Conservation (phyloP, 2,329 filamentous ascomycete genomes). For the Aspergillus hiratsukae region DNA sequence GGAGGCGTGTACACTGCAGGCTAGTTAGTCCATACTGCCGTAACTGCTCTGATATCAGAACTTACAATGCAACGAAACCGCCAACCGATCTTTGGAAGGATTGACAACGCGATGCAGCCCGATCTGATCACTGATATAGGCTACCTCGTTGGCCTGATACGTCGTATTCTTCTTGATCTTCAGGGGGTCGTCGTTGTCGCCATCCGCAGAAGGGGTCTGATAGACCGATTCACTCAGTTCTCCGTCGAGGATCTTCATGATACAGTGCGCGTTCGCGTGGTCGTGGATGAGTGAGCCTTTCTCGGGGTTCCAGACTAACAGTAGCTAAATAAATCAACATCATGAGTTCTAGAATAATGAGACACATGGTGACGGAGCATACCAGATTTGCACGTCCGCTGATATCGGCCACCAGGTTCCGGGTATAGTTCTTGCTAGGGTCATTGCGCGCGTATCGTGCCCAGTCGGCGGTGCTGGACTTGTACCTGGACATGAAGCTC, state of each 20-base stretch:
- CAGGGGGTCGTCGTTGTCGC: constrained; percentile 14
- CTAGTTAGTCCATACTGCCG: neutral
- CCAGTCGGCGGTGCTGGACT: constrained; percentile 26
- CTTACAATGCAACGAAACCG: constrained; percentile 31
- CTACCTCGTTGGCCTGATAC: constrained; percentile 25
- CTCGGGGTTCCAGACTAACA: constrained; percentile 33
- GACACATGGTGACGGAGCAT: neutral
- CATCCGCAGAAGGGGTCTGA: constrained; percentile 11
- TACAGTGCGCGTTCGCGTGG: constrained; percentile 34
- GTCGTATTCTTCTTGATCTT: constrained; percentile 21
- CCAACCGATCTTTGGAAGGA: constrained; percentile 21
- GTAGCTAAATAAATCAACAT: constrained; percentile 16
- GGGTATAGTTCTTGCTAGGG: constrained; percentile 30
- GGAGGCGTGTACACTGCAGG: constrained; percentile 28
- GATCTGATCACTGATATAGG: constrained; percentile 31
- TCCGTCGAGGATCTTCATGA: constrained; percentile 33
- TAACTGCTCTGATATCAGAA: neutral
- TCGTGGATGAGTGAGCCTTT: constrained; percentile 34
- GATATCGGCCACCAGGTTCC: constrained; percentile 30
- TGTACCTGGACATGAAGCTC: constrained; percentile 23
- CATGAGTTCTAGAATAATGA: neutral
- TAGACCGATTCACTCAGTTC: constrained; percentile 28
- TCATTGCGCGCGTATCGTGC: constrained; percentile 26
- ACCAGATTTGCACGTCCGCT: constrained; percentile 32
- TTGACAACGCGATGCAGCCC: constrained; percentile 30